Evolutionary conservation across 2,329 filamentous ascomycete species (phyloP).

Genomic region (Cercospora beticola): DNA sequence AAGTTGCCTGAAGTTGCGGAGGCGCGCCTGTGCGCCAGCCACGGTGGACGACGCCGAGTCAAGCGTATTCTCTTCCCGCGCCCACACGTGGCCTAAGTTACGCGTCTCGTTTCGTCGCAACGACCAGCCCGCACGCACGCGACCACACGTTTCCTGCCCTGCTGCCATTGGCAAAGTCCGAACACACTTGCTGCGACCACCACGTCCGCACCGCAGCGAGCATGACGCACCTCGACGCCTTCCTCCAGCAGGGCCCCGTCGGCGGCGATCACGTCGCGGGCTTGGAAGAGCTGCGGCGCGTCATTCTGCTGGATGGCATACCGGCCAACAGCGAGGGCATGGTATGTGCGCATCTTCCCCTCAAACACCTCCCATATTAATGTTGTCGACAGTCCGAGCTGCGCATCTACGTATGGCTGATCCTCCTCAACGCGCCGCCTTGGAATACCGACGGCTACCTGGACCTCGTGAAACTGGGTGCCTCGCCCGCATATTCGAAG

Average conservation of each 20-base stretch:
- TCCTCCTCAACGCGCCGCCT: conserved; percentile 83
- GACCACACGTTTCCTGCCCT: not conserved
- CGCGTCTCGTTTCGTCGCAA: not conserved
- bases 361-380: not conserved
- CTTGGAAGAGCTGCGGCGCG: conserved; percentile 69
- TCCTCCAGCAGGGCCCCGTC: conserved; percentile 77
- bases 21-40: too few species aligned
- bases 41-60: not conserved
- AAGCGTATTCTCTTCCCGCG: not conserved
- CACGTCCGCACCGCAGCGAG: not conserved
- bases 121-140: not conserved
- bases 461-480: conserved; percentile 83
- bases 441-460: conserved; percentile 87
- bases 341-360: conserved; percentile 50
- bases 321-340: conserved; percentile 78
- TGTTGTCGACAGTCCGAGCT: conserved; percentile 69
- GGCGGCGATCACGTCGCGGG: conserved; percentile 66
- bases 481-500: conserved; percentile 92
- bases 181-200: not conserved
- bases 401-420: conserved; percentile 94
- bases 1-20: not conserved
- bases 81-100: not conserved
- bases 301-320: conserved; percentile 72
- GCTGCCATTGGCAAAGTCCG: not conserved
- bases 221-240: conserved; percentile 62